Evolutionary conservation across 306 rosid genomes (phyloP), one percentile per base, ranked within the genome.

Genomic region (Begonia masoniana): DNA sequence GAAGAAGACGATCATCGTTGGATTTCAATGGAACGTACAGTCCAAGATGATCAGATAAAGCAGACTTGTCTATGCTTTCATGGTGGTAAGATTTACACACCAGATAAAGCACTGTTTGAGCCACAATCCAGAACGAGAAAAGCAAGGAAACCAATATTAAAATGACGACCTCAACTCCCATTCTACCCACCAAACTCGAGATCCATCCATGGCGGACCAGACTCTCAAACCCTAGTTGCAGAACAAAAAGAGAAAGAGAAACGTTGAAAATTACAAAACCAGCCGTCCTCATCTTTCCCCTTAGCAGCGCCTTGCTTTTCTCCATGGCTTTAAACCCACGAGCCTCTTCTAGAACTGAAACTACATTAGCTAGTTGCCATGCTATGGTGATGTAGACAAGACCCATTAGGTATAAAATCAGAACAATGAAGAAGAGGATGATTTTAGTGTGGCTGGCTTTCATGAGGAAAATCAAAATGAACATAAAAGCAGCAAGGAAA

Each of bases 31-130:
- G 89, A 47, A 63, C 75, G 50, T 88, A 82, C 11, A 79, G 83
- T 13, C 83, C 97, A 9, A 88, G 71, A 16, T 85, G 95, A 58
- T 85, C 87, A 0, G 94, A 82, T 35, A 89, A 56, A 13, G 78
- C 85, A 2, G 83, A 72, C 53, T 80, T 89, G 64, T 82, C 94
- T 13, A 85, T 82, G 54, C 68, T 82, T 63, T 89, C 83, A 47
- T 80, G 97, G 55, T 85, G 97, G 57, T 82, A 74, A 0, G 97
- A 82, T 65, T 85, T 89, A 78, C 95, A 89, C 3, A 85, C 87
- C 10, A 89, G 78, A 65, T 89, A 89, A 9, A 85, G 58, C 53
- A 89, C 87, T 0, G 94, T 78, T 53, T 80, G 85, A 3, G 70
- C 26, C 5, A 82, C 95, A 16, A 80, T 79, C 31, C 68, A 70